A percentile compares a stretch with the other conserved stretches of the same genome.
phyloP scores from a whole-genome alignment of 129 eudicot species.

The carrot (Daucus carota) region DNA sequence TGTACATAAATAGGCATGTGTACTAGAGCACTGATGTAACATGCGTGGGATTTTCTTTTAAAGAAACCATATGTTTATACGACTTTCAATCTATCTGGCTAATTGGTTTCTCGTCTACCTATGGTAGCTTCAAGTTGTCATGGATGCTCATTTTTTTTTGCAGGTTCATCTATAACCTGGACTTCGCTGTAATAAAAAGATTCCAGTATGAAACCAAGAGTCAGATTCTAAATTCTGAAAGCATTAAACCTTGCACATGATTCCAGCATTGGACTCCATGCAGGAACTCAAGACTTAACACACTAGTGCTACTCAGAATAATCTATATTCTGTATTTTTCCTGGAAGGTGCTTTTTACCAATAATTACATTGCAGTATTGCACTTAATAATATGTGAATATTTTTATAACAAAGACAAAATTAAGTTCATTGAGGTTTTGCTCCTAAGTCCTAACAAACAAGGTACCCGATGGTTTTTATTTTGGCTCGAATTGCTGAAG shows the following conservation, averaged over 20 bases:
- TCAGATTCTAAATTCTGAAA: not conserved
- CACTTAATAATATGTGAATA: not conserved
- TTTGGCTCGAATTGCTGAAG: not conserved
- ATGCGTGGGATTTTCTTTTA: not conserved
- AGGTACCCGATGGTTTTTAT: not conserved
- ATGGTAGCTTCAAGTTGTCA: not conserved
- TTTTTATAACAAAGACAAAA: not conserved
- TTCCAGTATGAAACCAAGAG: not conserved
- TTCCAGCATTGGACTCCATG: not conserved
- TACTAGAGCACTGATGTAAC: no score
- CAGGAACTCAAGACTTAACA: not conserved
- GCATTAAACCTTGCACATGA: not conserved
- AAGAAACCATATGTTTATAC: not conserved
- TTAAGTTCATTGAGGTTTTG: not conserved
- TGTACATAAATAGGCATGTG: no score
- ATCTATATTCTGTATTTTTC: not conserved
- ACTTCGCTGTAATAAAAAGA: not conserved
- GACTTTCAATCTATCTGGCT: not conserved
- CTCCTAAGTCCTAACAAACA: not conserved
- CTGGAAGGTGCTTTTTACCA: not conserved
- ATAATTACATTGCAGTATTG: not conserved
- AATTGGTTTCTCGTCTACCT: not conserved
- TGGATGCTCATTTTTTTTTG: not conserved
- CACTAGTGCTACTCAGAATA: not conserved
- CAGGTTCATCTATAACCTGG: not conserved